These are phyloP conservation scores for Phytophthora rubi DNA, from an alignment of 352 stramenopile genomes.

Conservation along the genomic window DNA sequence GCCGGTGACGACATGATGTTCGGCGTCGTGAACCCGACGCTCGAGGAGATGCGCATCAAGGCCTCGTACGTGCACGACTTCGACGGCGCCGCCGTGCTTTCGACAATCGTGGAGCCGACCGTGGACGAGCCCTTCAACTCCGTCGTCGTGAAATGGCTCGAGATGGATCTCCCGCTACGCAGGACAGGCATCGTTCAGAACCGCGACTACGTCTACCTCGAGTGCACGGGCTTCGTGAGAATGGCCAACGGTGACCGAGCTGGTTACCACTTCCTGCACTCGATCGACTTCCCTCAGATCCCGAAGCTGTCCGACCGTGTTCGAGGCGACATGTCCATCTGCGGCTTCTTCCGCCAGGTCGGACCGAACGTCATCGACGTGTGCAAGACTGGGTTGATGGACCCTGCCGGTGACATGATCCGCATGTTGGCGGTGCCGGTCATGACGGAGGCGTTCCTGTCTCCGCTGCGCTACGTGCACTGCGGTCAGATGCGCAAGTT, in stretches of 20 bases:
- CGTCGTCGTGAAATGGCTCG: conserved; percentile 52
- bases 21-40: conserved; percentile 41
- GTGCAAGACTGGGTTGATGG: conserved; percentile 46
- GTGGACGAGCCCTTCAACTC: conserved; percentile 39
- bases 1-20: conserved; percentile 57
- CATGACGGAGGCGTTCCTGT: conserved; percentile 48
- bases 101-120: conserved; percentile 40
- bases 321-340: conserved; percentile 57
- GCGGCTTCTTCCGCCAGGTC: conserved; percentile 60
- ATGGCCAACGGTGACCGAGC: conserved; percentile 57
- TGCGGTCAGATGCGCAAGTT: conserved; percentile 77
- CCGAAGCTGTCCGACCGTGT: conserved; percentile 42
- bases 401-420: conserved; percentile 48
- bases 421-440: conserved; percentile 46
- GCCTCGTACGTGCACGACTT: conserved; percentile 46
- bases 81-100: conserved; percentile 39
- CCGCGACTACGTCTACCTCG: conserved; percentile 67
- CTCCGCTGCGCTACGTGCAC: conserved; percentile 41
- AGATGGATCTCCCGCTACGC: conserved; percentile 48
- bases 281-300: conserved; percentile 57
- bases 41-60: conserved; percentile 49
- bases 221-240: conserved; percentile 50
- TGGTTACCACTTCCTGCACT: conserved; percentile 72
- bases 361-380: conserved; percentile 50
- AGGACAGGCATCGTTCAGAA: conserved; percentile 51